Base-by-base conservation (phyloP, 2,329 filamentous ascomycete genomes). In the Colletotrichum karsti region DNA sequence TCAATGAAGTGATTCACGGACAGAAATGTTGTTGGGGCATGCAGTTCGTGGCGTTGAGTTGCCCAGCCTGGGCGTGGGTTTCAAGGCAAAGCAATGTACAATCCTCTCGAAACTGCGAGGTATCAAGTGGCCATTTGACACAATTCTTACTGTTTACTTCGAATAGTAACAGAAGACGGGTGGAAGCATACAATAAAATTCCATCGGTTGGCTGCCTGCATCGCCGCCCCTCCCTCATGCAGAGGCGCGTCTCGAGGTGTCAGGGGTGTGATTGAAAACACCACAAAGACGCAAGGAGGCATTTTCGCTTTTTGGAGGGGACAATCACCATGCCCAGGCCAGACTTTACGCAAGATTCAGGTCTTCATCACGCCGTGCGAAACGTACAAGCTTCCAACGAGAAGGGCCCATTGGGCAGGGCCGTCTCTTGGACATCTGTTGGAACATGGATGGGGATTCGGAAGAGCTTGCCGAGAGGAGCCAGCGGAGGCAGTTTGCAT, bases 1-100 rank as follows among this genome's bases (percentile, higher is more conserved):
- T 82, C 84, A 15, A 33, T 39, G 28, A 20, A 39, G 7, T 12
- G 9, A 20, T 10, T 37, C 37, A 22, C n/a, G 48, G 30, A 30
- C 9, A 10, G 20, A 13, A 15, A 4, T 46, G 24, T 46, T 46
- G 42, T 46, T 46, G 42, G n/a, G n/a, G n/a, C n/a, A n/a, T n/a
- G n/a, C n/a, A n/a, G n/a, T n/a, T n/a, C n/a, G n/a, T n/a, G n/a
- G n/a, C n/a, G n/a, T n/a, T n/a, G n/a, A n/a, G n/a, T n/a, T n/a
- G n/a, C n/a, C n/a, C n/a, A n/a, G n/a, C n/a, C n/a, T n/a, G n/a
- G n/a, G n/a, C n/a, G n/a, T n/a, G n/a, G n/a, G n/a, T n/a, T n/a
- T n/a, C n/a, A n/a, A n/a, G n/a, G n/a, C n/a, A n/a, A n/a, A n/a
- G n/a, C n/a, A n/a, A n/a, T n/a, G n/a, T n/a, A n/a, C n/a, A n/a